A percentile compares a stretch with the other conserved stretches of the same genome.
Evolutionary conservation across 305 asterid species (phyloP).

Genomic region (Plantago coronopus): DNA sequence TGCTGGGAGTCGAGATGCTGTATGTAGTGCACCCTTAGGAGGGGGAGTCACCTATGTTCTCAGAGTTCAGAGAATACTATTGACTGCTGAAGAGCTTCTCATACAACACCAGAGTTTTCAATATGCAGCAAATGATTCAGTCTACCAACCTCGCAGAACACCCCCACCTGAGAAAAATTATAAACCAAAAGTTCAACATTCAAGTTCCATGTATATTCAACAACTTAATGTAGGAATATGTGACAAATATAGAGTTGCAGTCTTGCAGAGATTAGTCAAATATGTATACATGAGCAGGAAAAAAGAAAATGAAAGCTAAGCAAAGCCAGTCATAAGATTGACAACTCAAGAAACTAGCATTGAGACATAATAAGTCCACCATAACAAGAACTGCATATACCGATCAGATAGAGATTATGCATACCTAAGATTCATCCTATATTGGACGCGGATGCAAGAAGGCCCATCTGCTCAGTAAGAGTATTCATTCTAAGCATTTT

Average conservation of each 20-base stretch:
- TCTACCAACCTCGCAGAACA: conserved; percentile 13
- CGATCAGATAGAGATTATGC: conserved; percentile 11
- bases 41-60: too few species aligned
- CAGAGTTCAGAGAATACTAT: too few species aligned
- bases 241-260: background rate
- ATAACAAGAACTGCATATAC: conserved; percentile 8
- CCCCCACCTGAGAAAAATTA: conserved; percentile 34
- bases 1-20: too few species aligned
- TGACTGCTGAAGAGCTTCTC: too few species aligned
- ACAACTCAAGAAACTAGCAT: conserved; percentile 13
- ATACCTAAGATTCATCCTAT: conserved; percentile 26
- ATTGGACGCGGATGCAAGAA: conserved; percentile 41
- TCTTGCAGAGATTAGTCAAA: too few species aligned
- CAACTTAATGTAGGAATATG: background rate
- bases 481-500: conserved; percentile 31
- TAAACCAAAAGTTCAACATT: conserved; percentile 15
- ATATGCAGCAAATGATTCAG: conserved; percentile 22
- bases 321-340: background rate
- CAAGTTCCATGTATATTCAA: background rate
- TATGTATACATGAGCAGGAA: too few species aligned
- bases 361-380: background rate
- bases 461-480: conserved; percentile 51
- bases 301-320: background rate
- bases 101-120: background rate
- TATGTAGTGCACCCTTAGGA: too few species aligned